phyloP scores from a whole-genome alignment of 768 basidiomycete genomes.

The Aureoboletus auriporus region DNA sequence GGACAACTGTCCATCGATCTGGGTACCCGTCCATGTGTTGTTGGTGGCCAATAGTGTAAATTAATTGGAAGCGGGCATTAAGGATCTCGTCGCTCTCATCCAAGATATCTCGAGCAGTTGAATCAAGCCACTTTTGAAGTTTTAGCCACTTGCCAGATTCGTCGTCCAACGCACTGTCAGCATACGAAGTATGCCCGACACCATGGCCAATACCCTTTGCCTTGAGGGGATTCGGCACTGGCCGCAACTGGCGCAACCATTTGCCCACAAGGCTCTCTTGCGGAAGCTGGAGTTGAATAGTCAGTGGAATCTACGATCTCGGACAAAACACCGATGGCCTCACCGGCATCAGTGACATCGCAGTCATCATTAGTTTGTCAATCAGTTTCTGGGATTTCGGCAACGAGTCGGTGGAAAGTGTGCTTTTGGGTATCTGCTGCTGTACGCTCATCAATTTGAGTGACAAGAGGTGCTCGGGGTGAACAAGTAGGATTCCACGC shows the following conservation, averaged over 20 bases:
- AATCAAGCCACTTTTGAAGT: constrained; percentile 14
- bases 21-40: neutral
- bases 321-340: neutral
- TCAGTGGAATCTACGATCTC: constrained; percentile 7
- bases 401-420: constrained; percentile 9
- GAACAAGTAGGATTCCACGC: neutral
- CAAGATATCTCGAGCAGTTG: constrained; percentile 10
- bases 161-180: neutral
- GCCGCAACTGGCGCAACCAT: constrained; percentile 16
- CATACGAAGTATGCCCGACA: neutral
- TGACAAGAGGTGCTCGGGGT: neutral
- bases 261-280: neutral
- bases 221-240: constrained; percentile 18
- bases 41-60: neutral
- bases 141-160: neutral
- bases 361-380: neutral
- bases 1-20: neutral
- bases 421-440: constrained; percentile 32
- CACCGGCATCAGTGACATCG: neutral
- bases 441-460: neutral
- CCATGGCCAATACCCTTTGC: neutral
- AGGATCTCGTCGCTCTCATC: constrained; percentile 24
- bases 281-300: neutral
- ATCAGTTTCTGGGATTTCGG: constrained; percentile 2
- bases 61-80: neutral